Conservation (phyloP, 441 rosid species). For the Francoa sonchifolia region DNA sequence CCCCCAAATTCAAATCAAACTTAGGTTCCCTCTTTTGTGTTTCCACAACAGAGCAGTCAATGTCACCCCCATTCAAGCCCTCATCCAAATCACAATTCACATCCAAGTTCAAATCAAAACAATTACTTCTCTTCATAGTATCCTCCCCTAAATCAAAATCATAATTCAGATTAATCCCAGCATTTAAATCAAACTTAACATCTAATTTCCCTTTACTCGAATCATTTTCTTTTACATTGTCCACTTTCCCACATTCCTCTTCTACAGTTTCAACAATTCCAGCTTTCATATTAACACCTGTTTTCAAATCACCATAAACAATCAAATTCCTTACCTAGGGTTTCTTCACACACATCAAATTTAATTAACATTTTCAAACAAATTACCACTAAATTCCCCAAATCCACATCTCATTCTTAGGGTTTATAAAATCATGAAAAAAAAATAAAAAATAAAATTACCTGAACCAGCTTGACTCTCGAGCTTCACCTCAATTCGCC, state of each 20-base stretch:
- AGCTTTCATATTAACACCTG: constrained; percentile 33
- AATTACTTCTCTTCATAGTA: constrained; percentile 21
- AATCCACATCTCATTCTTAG: background rate
- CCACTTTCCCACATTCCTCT: constrained; percentile 16
- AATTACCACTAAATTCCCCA: too few relatives aligned
- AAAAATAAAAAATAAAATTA: constrained; percentile 11
- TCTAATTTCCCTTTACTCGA: constrained; percentile 16
- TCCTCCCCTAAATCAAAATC: constrained; percentile 18
- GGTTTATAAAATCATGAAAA: background rate
- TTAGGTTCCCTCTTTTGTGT: constrained; percentile 29
- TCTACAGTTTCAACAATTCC: constrained; percentile 27
- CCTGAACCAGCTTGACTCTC: constrained; percentile 17
- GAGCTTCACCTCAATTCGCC: constrained; percentile 31
- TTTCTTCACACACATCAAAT: constrained; percentile 6
- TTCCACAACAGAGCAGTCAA: constrained; percentile 10
- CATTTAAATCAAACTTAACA: constrained; percentile 45
- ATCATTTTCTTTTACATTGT: constrained; percentile 23
- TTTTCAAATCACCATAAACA: constrained; percentile 16
- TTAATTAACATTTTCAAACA: background rate
- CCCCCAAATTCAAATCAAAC: constrained; percentile 76
- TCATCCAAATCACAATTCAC: constrained; percentile 50
- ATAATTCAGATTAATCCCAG: constrained; percentile 51
- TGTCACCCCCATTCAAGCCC: constrained; percentile 11
- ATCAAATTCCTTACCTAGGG: constrained; percentile 15
- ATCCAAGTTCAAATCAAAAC: constrained; percentile 77